A percentile compares a stretch with the other conserved stretches of the same genome.
These are phyloP conservation scores for Fraxinus greggii DNA, from an alignment of 305 asterid genomes.

Conservation along the genomic window DNA sequence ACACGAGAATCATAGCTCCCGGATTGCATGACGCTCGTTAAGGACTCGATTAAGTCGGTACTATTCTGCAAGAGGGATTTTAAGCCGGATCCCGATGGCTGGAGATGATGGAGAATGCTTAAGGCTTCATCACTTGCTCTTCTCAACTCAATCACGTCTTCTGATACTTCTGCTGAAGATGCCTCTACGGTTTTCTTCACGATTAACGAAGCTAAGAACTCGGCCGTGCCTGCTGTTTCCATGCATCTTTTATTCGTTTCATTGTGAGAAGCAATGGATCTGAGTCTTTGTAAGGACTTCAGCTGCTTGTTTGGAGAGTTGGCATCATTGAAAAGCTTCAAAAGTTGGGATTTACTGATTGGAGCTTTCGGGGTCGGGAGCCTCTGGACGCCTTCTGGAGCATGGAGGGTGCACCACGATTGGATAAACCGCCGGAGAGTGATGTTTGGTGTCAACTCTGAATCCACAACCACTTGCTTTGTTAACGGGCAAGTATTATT, in stretches of 20 bases:
- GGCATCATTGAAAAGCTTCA: slow-evolving; percentile 52
- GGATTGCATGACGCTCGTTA: slow-evolving; percentile 40
- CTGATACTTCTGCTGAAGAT: neutral
- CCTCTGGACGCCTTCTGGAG: slow-evolving; percentile 45
- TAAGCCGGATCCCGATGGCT: slow-evolving; percentile 51
- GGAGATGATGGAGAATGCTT: slow-evolving; percentile 47
- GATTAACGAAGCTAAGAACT: slow-evolving; percentile 48
- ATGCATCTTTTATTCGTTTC: slow-evolving; percentile 58
- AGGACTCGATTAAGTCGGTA: slow-evolving; percentile 39
- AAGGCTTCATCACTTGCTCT: slow-evolving; percentile 51
- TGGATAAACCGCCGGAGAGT: slow-evolving; percentile 78
- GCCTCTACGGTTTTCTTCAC: slow-evolving; percentile 18
- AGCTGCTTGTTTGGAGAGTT: slow-evolving; percentile 32
- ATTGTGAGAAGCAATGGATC: slow-evolving; percentile 49
- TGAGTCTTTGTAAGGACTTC: slow-evolving; percentile 43
- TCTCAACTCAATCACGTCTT: slow-evolving; percentile 18
- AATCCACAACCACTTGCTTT: slow-evolving; percentile 38
- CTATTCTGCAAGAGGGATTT: slow-evolving; percentile 32
- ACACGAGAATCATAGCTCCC: slow-evolving; percentile 66
- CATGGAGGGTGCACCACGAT: slow-evolving; percentile 74
- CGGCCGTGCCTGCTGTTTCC: slow-evolving; percentile 51
- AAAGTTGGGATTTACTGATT: slow-evolving; percentile 41
- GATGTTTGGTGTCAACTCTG: slow-evolving; percentile 66
- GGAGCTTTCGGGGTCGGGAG: slow-evolving; percentile 59
- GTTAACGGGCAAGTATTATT: slow-evolving; percentile 66